Evolutionary conservation across 148 eudicot species (phyloP).

Genomic region (Heliamphora exappendiculata): DNA sequence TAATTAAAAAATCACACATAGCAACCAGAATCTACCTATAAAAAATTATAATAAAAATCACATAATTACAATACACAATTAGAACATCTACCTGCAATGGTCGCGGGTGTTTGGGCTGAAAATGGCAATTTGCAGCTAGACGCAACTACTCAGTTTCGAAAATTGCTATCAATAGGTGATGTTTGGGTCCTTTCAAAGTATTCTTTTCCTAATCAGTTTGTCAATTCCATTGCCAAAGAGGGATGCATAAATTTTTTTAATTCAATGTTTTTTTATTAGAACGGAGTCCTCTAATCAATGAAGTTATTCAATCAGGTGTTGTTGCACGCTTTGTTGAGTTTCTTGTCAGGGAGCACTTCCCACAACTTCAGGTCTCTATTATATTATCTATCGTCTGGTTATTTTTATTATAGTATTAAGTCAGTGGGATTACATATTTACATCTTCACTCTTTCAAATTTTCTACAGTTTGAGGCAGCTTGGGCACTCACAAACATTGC

Average conservation of each 20-base stretch:
- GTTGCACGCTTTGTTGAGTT: slow-evolving; percentile 46
- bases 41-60: no score
- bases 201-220: background rate
- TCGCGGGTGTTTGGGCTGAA: slow-evolving; percentile 34
- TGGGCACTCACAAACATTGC: slow-evolving; percentile 47
- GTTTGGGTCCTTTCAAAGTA: background rate
- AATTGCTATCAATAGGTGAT: slow-evolving; percentile 48
- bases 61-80: no score
- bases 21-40: no score
- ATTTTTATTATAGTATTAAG: background rate
- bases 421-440: background rate
- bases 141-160: slow-evolving; percentile 46
- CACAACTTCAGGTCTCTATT: slow-evolving; percentile 42
- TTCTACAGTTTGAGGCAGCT: slow-evolving; percentile 41
- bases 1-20: no score
- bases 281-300: slow-evolving; percentile 36
- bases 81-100: slow-evolving; percentile 43
- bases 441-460: background rate
- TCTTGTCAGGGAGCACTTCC: slow-evolving; percentile 36
- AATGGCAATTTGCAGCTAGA: slow-evolving; percentile 37
- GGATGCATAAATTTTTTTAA: background rate
- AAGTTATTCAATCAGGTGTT: slow-evolving; percentile 42
- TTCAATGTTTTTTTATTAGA: slow-evolving; percentile 17
- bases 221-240: background rate
- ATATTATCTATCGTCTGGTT: background rate